Evolutionary conservation across 345 rosid species (phyloP).

Genomic region (Anastatica hierochuntica): DNA sequence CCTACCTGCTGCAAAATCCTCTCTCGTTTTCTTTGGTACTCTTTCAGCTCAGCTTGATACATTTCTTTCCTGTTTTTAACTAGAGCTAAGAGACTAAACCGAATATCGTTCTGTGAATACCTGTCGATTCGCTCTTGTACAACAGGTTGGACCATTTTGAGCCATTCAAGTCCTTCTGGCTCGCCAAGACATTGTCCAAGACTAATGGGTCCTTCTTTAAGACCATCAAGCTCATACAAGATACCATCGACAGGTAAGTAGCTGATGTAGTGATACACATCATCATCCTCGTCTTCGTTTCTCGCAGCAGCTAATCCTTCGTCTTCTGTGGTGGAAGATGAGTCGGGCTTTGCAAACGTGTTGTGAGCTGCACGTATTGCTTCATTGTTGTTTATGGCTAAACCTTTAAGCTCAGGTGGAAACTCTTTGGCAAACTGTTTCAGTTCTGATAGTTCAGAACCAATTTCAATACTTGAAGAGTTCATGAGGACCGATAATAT

Average conservation of each 20-base stretch:
- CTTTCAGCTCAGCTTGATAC: constrained; percentile 26
- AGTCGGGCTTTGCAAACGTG: constrained; percentile 22
- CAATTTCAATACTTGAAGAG: constrained; percentile 21
- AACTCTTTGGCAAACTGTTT: constrained; percentile 26
- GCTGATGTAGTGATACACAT: constrained; percentile 30
- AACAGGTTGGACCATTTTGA: constrained; percentile 23
- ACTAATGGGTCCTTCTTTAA: constrained; percentile 30
- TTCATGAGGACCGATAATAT: constrained; percentile 26
- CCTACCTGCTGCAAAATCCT: constrained; percentile 29
- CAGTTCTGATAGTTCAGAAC: constrained; percentile 21
- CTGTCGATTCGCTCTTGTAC: constrained; percentile 23
- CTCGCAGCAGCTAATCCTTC: constrained; percentile 10
- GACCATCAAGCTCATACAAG: constrained; percentile 27
- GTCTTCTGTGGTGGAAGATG: constrained; percentile 15
- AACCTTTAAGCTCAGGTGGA: constrained; percentile 29
- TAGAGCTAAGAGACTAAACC: constrained; percentile 25
- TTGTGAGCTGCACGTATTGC: constrained; percentile 30
- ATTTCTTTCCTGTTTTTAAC: constrained; percentile 28
- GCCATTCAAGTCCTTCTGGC: constrained; percentile 23
- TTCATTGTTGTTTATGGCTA: constrained; percentile 31
- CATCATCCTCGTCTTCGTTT: constrained; percentile 17
- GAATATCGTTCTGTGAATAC: constrained; percentile 18
- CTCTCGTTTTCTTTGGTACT: constrained; percentile 24
- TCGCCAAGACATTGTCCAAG: constrained; percentile 26
- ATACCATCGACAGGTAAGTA: constrained; percentile 27